Evolutionary conservation across 2,329 filamentous ascomycete species (phyloP).

Genomic region (Botrytis medusae): DNA sequence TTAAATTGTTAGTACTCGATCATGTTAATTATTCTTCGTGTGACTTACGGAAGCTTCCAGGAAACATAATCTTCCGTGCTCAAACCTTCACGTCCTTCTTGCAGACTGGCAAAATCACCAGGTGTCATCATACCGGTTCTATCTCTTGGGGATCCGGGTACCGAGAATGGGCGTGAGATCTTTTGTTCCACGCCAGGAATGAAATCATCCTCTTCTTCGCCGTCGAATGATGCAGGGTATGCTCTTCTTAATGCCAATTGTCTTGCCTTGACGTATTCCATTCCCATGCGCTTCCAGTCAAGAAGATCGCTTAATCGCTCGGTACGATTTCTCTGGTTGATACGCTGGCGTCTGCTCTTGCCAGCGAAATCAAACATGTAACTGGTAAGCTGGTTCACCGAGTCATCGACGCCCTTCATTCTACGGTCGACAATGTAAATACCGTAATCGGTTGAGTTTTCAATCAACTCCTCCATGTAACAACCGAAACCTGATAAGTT

Average conservation of each 20-base stretch:
- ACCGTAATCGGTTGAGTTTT: constrained; percentile 96
- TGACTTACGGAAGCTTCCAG: constrained; percentile 94
- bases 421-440: constrained; percentile 98
- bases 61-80: constrained; percentile 97
- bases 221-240: constrained; percentile 81
- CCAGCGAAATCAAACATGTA: constrained; percentile 92
- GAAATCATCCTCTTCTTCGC: constrained; percentile 80
- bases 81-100: constrained; percentile 89
- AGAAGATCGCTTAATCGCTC: constrained; percentile 92
- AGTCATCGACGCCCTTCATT: constrained; percentile 94
- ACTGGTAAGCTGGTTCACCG: constrained; percentile 88
- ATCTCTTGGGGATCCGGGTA: constrained; percentile 88
- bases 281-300: constrained; percentile 99
- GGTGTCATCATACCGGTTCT: constrained; percentile 98
- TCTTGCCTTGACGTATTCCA: constrained; percentile 98
- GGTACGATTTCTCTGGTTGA: constrained; percentile 97
- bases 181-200: constrained; percentile 93
- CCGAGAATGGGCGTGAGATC: constrained; percentile 90
- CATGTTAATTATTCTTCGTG: not conserved
- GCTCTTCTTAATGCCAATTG: constrained; percentile 89
- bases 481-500: constrained; percentile 97
- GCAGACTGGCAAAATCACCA: constrained; percentile 93
- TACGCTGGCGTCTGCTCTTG: constrained; percentile 93
- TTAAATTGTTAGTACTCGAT: constrained; percentile 26
- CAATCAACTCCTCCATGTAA: constrained; percentile 99